These are phyloP conservation scores for Exophiala spinifera DNA, from an alignment of 2,329 filamentous ascomycete species.

Conservation along the genomic window DNA sequence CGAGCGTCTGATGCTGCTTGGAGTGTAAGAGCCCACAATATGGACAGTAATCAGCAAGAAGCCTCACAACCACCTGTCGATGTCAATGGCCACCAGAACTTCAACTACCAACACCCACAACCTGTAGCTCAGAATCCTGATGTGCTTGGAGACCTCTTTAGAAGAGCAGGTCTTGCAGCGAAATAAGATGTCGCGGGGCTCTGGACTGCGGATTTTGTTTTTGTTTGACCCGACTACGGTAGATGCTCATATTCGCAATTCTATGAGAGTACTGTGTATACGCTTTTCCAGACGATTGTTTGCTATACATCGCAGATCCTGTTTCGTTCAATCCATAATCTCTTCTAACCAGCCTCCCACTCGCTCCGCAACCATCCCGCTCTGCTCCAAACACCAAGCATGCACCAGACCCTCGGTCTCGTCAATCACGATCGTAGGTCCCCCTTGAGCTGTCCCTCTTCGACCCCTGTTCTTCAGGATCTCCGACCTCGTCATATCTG, in stretches of 20 bases:
- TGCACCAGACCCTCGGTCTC: constrained; percentile 52
- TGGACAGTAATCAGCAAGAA: constrained; percentile 6
- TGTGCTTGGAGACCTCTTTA: constrained; percentile 43
- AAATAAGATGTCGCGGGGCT: too few relatives aligned
- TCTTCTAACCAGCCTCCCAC: constrained; percentile 48
- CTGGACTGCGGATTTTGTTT: too few relatives aligned
- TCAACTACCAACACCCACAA: constrained; percentile 7
- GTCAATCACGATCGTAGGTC: constrained; percentile 56
- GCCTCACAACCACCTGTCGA: background rate
- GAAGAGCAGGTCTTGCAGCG: constrained; percentile 40
- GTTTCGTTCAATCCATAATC: constrained; percentile 31
- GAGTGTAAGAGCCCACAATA: constrained; percentile 48
- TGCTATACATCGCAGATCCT: too few relatives aligned
- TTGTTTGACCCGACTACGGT: too few relatives aligned
- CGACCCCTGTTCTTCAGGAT: constrained; percentile 46
- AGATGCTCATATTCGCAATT: too few relatives aligned
- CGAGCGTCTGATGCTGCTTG: constrained; percentile 51
- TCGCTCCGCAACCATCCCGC: constrained; percentile 51
- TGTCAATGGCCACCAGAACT: background rate
- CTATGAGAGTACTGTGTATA: too few relatives aligned
- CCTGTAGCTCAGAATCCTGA: constrained; percentile 31
- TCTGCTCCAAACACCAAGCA: constrained; percentile 55
- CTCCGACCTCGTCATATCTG: constrained; percentile 54
- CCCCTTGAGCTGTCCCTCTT: constrained; percentile 28
- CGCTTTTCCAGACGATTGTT: background rate